Conservation (phyloP, 2,329 filamentous ascomycete genomes). For the Verticillium klebahnii region DNA sequence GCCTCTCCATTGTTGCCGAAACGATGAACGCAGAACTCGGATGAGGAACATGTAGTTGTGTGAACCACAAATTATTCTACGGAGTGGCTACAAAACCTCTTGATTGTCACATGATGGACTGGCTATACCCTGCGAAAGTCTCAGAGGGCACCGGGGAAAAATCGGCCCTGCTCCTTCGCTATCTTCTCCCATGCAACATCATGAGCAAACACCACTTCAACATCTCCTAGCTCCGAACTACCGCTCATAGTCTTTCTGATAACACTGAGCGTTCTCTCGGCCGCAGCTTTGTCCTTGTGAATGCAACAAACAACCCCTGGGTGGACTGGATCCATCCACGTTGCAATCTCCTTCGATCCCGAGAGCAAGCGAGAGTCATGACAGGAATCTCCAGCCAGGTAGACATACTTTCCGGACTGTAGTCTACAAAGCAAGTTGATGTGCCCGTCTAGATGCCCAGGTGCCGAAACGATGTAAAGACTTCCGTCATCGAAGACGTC, state of each 20-base stretch:
- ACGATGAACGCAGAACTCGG: neutral
- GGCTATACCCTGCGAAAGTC: too few relatives aligned
- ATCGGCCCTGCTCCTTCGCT: neutral
- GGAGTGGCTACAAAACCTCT: too few relatives aligned
- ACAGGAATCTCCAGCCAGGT: slow-evolving; percentile 1
- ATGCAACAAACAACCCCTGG: neutral
- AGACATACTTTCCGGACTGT: neutral
- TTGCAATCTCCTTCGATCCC: neutral
- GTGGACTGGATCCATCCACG: neutral
- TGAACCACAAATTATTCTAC: too few relatives aligned
- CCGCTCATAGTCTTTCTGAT: neutral
- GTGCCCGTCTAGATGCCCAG: neutral
- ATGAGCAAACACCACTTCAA: neutral
- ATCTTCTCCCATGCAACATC: neutral
- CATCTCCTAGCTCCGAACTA: neutral
- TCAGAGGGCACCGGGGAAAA: neutral
- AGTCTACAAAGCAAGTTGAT: neutral
- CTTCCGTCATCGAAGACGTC: neutral
- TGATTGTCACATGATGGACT: too few relatives aligned
- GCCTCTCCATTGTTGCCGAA: slow-evolving; percentile 11
- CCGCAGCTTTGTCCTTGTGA: neutral
- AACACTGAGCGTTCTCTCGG: neutral
- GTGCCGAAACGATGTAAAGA: neutral
- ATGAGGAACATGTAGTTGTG: neutral
- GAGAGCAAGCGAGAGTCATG: slow-evolving; percentile 2